Evolutionary conservation across 306 rosid genomes (phyloP).

Genomic region (Mimosa pudica): DNA sequence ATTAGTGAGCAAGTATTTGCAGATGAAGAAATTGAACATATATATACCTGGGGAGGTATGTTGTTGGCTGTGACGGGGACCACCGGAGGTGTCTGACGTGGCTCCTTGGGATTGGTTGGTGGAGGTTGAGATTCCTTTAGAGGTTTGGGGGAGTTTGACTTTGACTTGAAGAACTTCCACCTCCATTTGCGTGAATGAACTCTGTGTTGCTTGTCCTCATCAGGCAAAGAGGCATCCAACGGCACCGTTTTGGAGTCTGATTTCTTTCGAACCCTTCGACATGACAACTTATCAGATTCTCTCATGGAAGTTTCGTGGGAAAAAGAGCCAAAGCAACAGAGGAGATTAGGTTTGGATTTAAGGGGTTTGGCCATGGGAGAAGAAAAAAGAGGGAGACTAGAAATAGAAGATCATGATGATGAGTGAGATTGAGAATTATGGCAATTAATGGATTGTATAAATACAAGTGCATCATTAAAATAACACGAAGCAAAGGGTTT

Average conservation of each 20-base stretch:
- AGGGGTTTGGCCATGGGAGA: constrained; percentile 55
- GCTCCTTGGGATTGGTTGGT: constrained; percentile 15
- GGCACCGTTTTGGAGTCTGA: constrained; percentile 60
- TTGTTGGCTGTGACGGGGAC: constrained; percentile 36
- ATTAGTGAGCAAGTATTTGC: no score
- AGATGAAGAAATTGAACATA: not conserved
- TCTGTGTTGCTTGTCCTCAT: not conserved
- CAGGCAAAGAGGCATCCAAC: constrained; percentile 42
- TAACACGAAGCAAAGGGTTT: not conserved
- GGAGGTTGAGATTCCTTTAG: not conserved
- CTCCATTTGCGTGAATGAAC: constrained; percentile 13
- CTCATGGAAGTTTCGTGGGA: not conserved
- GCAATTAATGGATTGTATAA: not conserved
- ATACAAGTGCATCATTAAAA: not conserved
- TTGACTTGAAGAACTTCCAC: constrained; percentile 26
- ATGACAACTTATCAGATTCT: constrained; percentile 35
- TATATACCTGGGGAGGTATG: constrained; percentile 43
- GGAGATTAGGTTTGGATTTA: constrained; percentile 38
- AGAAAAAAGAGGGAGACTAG: not conserved
- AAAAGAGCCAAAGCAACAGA: constrained; percentile 52
- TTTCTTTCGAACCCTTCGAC: constrained; percentile 31
- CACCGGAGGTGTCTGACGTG: constrained; percentile 22
- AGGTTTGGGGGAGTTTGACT: constrained; percentile 31
- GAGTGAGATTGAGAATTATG: not conserved
- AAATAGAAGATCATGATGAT: not conserved